Evolutionary conservation across 2,329 filamentous ascomycete species (phyloP).

Genomic region (Hypoxylon sp.): DNA sequence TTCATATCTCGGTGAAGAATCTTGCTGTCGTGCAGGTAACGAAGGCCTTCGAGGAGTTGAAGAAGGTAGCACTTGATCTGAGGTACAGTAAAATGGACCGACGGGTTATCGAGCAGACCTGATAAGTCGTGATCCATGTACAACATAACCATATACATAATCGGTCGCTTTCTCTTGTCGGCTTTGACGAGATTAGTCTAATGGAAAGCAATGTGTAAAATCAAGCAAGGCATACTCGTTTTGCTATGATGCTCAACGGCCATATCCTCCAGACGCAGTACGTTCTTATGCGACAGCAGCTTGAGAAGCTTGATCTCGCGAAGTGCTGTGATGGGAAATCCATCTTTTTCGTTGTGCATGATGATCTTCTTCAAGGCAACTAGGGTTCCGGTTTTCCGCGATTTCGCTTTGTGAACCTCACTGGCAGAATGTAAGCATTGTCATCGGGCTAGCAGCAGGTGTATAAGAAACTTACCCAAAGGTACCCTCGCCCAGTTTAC

Average conservation of each 20-base stretch:
- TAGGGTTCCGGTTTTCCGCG: conserved; percentile 77
- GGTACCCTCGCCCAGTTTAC: conserved; percentile 93
- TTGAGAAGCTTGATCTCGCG: conserved; percentile 98
- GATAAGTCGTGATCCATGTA: conserved; percentile 99
- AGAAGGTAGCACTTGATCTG: conserved; percentile 99
- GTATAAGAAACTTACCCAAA: conserved; percentile 76
- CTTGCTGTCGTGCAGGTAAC: conserved; percentile 88
- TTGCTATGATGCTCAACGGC: conserved; percentile 79
- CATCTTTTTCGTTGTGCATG: conserved; percentile 99
- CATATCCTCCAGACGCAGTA: conserved; percentile 93
- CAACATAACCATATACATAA: conserved; percentile 98
- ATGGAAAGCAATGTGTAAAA: conserved; percentile 13
- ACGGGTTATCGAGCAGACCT: conserved; percentile 93
- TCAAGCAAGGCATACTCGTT: conserved; percentile 46
- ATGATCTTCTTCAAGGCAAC: conserved; percentile 98
- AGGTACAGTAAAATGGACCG: conserved; percentile 85
- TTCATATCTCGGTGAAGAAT: conserved; percentile 99
- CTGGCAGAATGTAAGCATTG: conserved; percentile 56
- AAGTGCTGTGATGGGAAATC: conserved; percentile 98
- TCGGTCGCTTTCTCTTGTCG: conserved; percentile 83
- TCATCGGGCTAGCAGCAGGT: conserved; percentile 38
- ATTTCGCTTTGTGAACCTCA: conserved; percentile 91
- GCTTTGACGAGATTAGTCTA: conserved; percentile 59
- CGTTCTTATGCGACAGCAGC: conserved; percentile 90
- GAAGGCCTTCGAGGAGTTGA: conserved; percentile 89